phyloP scores from a whole-genome alignment of 2,329 filamentous ascomycete species.

The Hirsutella minnesotensis region DNA sequence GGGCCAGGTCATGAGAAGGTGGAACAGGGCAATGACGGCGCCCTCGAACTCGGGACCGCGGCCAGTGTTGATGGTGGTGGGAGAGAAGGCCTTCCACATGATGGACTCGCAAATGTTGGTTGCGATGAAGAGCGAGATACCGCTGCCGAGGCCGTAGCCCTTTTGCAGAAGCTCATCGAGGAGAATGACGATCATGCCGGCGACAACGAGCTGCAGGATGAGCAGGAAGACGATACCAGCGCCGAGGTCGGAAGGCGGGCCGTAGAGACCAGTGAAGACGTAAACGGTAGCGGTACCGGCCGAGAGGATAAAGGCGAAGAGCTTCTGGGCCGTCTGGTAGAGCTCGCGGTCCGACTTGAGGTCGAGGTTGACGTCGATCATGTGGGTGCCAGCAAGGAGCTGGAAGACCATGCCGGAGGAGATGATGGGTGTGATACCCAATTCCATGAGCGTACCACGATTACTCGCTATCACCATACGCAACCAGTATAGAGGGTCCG shows the following conservation, averaged over 20 bases:
- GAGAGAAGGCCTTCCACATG: conserved; percentile 99
- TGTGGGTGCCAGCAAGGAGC: conserved; percentile 96
- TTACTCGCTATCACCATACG: conserved; percentile 99
- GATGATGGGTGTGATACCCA: conserved; percentile 98
- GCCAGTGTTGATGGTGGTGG: conserved; percentile 97
- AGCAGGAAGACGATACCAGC: conserved; percentile 97
- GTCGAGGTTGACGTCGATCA: conserved; percentile 99
- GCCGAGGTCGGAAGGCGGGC: conserved; percentile 89
- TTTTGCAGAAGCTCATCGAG: conserved; percentile 98
- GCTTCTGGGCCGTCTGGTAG: conserved; percentile 99
- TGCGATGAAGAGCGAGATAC: conserved; percentile 98
- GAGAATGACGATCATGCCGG: conserved; percentile 96
- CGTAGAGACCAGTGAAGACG: conserved; percentile 96
- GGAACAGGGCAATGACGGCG: conserved; percentile 94
- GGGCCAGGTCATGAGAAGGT: conserved; percentile 95
- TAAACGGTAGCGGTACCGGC: conserved; percentile 97
- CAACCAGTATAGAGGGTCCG: conserved; percentile 98
- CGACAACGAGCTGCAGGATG: conserved; percentile 94
- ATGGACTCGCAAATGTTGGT: conserved; percentile 99
- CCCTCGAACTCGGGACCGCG: conserved; percentile 98
- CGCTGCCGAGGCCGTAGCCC: conserved; percentile 95
- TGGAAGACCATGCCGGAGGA: conserved; percentile 99
- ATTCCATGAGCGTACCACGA: conserved; percentile 87
- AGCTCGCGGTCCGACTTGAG: conserved; percentile 99
- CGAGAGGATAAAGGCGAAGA: conserved; percentile 93